Evolutionary conservation across 2,329 filamentous ascomycete genomes (phyloP), one percentile per base, ranked within the genome.

Genomic region (Penicillium thymicola): DNA sequence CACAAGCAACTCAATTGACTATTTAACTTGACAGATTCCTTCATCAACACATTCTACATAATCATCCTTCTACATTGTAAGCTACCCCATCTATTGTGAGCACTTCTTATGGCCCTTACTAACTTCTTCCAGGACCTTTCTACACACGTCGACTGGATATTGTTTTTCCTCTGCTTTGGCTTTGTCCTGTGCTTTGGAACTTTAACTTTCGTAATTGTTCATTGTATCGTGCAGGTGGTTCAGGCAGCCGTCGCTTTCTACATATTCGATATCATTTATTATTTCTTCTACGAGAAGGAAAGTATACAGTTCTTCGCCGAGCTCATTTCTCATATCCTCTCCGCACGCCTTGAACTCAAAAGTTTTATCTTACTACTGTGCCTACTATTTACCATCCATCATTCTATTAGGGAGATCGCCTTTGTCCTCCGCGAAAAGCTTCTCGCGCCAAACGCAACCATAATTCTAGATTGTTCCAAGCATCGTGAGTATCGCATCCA

Each of bases 401-500:
- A 34, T 14, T 50, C 18, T 7, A 37, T 43, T 18, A 25, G 21
- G 23, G 38, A 55, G 23, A 21, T 51, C 3, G 27, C 21, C 9
- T 13, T 7, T 14, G 11, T 43, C 5, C 18, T 51, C 11, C 6
- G n/a, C 13, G 37, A 55, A 18, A 50, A 16, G 23, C 5, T n/a
- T 14, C n/a, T 43, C 30, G n/a, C 21, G 2, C 45, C 38, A 13
- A 16, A 36, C 23, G 13, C n/a, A 13, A 37, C 37, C n/a, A 18
- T 27, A 10, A 42, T 42, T 34, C 4, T 34, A 11, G 46, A 28
- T 43, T 51, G 38, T 30, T 16, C 40, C 4, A 25, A 37, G 10
- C 36, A 48, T 11, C 46, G 38, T 36, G 52, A 55, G 52, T 36
- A 28, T 7, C 30, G 52, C 11, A 43, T 55, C 45, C 34, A 55